Evolutionary conservation across 495 filamentous ascomycete genomes (phyloP).

Genomic region (Xylaria venustula): DNA sequence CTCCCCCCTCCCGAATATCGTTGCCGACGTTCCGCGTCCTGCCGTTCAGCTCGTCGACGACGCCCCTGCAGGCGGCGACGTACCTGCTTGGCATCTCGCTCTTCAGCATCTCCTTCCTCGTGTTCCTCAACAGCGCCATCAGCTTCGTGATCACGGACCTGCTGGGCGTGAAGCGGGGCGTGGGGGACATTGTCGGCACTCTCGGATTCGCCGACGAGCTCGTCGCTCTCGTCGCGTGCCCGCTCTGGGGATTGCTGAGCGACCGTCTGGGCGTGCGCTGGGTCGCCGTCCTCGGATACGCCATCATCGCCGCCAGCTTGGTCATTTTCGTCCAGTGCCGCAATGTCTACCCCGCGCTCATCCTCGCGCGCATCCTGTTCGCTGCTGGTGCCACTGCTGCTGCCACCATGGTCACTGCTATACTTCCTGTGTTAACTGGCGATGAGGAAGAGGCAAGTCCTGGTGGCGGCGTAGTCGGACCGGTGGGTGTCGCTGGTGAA

Average conservation of each 20-base stretch:
- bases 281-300: slow-evolving; percentile 76
- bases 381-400: slow-evolving; percentile 86
- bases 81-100: slow-evolving; percentile 89
- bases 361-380: slow-evolving; percentile 84
- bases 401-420: slow-evolving; percentile 95
- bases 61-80: slow-evolving; percentile 69
- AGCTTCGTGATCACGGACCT: slow-evolving; percentile 94
- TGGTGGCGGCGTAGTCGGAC: slow-evolving; percentile 19
- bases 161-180: slow-evolving; percentile 69
- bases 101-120: slow-evolving; percentile 94
- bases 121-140: slow-evolving; percentile 92
- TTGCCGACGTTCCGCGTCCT: slow-evolving; percentile 43
- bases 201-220: slow-evolving; percentile 95
- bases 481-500: not conserved
- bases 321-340: slow-evolving; percentile 79
- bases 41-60: slow-evolving; percentile 59
- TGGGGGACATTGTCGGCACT: slow-evolving; percentile 89
- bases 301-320: slow-evolving; percentile 72
- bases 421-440: slow-evolving; percentile 80
- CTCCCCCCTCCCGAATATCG: slow-evolving; percentile 17
- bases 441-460: slow-evolving; percentile 22
- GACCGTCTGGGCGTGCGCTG: slow-evolving; percentile 84
- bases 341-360: slow-evolving; percentile 86
- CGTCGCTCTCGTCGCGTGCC: slow-evolving; percentile 86
- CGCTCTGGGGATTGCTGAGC: slow-evolving; percentile 86